Evolutionary conservation across 1,284 basidiomycete species (phyloP).

Genomic region (Rhizoctonia solani): DNA sequence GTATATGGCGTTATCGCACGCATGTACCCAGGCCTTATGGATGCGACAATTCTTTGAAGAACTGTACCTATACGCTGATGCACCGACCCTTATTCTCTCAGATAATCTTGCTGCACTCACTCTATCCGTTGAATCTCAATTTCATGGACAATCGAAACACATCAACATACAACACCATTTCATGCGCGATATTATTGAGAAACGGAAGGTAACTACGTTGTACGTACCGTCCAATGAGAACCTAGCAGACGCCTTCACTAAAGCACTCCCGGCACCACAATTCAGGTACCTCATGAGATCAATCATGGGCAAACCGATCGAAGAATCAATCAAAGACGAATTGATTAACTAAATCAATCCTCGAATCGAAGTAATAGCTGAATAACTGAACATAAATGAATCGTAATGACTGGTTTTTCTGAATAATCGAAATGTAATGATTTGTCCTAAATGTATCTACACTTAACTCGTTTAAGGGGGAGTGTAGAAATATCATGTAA

Average conservation of each 20-base stretch:
- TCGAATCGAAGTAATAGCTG: too few species aligned
- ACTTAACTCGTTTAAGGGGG: too few species aligned
- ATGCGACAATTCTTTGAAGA: slow-evolving; percentile 36
- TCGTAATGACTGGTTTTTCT: too few species aligned
- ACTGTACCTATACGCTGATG: background rate
- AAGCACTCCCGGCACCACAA: too few species aligned
- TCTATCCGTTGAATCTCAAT: slow-evolving; percentile 40
- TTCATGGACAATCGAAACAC: slow-evolving; percentile 42
- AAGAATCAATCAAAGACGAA: too few species aligned
- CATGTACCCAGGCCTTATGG: slow-evolving; percentile 44
- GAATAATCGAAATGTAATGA: too few species aligned
- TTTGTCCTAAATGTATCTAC: too few species aligned
- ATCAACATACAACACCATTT: slow-evolving; percentile 44
- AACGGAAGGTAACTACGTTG: background rate
- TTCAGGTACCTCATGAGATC: too few species aligned
- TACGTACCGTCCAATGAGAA: slow-evolving; percentile 34
- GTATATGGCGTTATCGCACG: slow-evolving; percentile 46
- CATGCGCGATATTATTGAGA: slow-evolving; percentile 40
- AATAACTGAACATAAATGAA: too few species aligned
- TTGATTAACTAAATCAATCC: too few species aligned
- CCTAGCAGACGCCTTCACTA: slow-evolving; percentile 37
- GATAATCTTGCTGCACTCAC: slow-evolving; percentile 43
- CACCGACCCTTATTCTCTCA: slow-evolving; percentile 34
- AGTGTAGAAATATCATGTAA: too few species aligned
- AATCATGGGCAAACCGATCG: too few species aligned